Percentiles rank a stretch among this genome's conserved stretches.
Conservation (phyloP, 2,329 filamentous ascomycete species). For the Fusarium sp. region DNA sequence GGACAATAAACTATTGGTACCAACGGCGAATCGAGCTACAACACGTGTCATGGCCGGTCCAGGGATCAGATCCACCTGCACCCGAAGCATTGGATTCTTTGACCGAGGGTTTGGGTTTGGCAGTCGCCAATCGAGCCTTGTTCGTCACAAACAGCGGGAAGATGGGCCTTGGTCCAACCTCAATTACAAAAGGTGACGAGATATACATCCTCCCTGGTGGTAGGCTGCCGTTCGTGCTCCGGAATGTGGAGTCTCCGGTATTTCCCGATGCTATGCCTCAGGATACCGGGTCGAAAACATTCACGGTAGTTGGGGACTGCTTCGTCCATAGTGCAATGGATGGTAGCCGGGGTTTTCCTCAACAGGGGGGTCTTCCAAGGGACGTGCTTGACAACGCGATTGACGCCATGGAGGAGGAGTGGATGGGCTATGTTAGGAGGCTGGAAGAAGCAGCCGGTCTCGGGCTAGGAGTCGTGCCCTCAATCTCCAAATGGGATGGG, state of each 20-base stretch:
- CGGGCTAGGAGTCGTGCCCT: too few species aligned
- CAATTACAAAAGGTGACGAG: not conserved
- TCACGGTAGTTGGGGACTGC: not conserved
- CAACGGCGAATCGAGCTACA: not conserved
- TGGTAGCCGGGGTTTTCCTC: not conserved
- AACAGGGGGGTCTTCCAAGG: not conserved
- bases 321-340: not conserved
- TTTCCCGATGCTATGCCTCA: not conserved
- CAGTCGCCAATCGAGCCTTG: not conserved
- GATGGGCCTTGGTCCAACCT: not conserved
- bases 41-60: not conserved
- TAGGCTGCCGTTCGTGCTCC: not conserved
- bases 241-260: not conserved
- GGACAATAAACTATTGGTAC: not conserved
- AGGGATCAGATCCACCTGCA: not conserved
- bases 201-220: not conserved
- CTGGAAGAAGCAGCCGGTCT: too few species aligned
- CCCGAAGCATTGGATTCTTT: not conserved
- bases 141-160: not conserved
- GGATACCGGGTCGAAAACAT: too few species aligned
- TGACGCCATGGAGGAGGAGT: too few species aligned
- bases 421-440: too few species aligned
- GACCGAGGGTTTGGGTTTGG: not conserved
- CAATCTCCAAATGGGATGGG: too few species aligned
- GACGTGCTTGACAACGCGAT: not conserved